Evolutionary conservation across 2,329 filamentous ascomycete genomes (phyloP).

Genomic region (Neurospora sp.): DNA sequence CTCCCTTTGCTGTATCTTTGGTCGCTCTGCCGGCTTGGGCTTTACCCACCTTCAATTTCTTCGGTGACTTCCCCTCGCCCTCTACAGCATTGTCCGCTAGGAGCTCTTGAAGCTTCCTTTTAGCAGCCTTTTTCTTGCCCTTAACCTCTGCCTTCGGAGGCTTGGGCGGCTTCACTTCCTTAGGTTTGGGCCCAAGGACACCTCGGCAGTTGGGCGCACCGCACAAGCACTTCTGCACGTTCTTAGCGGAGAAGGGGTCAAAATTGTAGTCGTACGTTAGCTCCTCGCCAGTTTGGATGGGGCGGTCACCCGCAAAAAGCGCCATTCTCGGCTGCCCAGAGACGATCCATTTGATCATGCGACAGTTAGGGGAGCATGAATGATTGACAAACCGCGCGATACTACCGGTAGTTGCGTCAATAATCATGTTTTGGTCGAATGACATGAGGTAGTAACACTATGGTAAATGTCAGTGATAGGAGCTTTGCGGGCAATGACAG

Average conservation of each 20-base stretch:
- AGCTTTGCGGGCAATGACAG: constrained; percentile 4
- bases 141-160: constrained; percentile 31
- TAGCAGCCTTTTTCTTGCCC: constrained; percentile 17
- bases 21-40: constrained; percentile 24
- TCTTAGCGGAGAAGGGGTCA: constrained; percentile 58
- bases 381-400: constrained; percentile 98
- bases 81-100: constrained; percentile 27
- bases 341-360: constrained; percentile 98
- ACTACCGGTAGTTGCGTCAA: constrained; percentile 90
- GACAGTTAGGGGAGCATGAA: constrained; percentile 90
- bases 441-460: constrained; percentile 98
- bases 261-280: constrained; percentile 87
- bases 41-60: constrained; percentile 31
- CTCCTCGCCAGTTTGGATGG: constrained; percentile 91
- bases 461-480: constrained; percentile 1
- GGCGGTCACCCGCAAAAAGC: constrained; percentile 80
- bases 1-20: constrained; percentile 26
- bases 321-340: constrained; percentile 91
- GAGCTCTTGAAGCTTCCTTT: constrained; percentile 45
- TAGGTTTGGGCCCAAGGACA: constrained; percentile 51
- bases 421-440: constrained; percentile 97
- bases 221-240: constrained; percentile 57
- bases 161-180: constrained; percentile 40
- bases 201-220: constrained; percentile 54
- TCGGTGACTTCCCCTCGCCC: constrained; percentile 20